These are phyloP conservation scores for Puccinia novopanici DNA, from an alignment of 1,284 basidiomycete species.

Conservation along the genomic window DNA sequence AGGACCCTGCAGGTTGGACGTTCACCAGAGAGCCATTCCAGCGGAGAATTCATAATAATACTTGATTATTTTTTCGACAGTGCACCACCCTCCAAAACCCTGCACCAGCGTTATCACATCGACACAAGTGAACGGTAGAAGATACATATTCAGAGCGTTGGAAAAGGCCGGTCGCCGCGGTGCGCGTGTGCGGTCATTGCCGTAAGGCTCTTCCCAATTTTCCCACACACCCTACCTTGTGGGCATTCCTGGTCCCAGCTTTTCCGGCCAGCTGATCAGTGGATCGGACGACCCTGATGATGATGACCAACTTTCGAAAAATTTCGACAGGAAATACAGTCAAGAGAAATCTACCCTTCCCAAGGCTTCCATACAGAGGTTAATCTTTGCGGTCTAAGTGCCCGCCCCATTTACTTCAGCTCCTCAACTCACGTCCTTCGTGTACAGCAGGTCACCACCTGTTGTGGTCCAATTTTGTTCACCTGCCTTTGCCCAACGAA, in stretches of 20 bases:
- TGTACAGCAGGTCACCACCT: background rate
- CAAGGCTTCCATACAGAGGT: background rate
- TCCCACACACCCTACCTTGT: background rate
- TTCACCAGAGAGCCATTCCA: background rate
- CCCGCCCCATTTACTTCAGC: background rate
- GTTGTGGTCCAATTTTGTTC: background rate
- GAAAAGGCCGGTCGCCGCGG: background rate
- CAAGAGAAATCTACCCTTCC: background rate
- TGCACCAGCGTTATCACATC: background rate
- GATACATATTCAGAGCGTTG: background rate
- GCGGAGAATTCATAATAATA: background rate
- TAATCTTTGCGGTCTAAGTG: background rate
- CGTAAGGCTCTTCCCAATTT: background rate
- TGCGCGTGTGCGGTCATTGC: background rate
- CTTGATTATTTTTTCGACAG: background rate
- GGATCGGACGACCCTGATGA: constrained; percentile 2
- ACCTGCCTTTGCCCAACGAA: background rate
- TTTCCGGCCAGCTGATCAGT: background rate
- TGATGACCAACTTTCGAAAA: constrained; percentile 12
- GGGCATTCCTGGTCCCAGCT: background rate
- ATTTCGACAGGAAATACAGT: background rate
- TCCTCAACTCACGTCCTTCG: background rate
- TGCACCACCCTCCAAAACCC: background rate
- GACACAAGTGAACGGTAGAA: background rate
- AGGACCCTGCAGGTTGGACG: background rate